Evolutionary conservation across 1,139 yeast species (phyloP), one percentile per base, ranked within the genome.

Genomic region (Suhomyces maxii): DNA sequence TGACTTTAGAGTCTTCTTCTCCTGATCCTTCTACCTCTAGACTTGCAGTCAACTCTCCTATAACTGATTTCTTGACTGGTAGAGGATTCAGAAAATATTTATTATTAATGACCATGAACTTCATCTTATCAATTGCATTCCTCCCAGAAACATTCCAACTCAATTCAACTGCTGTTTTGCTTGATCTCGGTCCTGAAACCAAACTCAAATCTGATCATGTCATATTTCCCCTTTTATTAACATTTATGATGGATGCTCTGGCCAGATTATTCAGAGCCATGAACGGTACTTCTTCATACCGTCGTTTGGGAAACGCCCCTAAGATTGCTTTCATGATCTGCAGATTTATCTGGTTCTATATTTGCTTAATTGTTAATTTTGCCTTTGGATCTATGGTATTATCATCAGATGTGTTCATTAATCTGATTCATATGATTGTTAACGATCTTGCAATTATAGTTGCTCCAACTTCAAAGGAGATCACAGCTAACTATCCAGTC

Each of bases 311-410:
- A 25, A 48, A 48, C 36, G 53, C 52, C 45, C 59, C 59, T 26
- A 40, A 52, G 12, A 36, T 51, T n/a, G 57, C 58, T 7, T 42
- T 49, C 30, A 41, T 59, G 13, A 40, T 60, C 23, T 42, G 57
- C 37, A 52, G 56, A 40, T 63, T 64, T 44, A 52, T 56, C 8
- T 63, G 67, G 67, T 48, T 56, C 33, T 66, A 67, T 50, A 45
- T 57, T 40, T 55, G 63, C 42, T 41, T 56, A 12, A 51, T 64
- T 9, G 36, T 64, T 11, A 28, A 50, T 7, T n/a, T 54, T 7
- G 37, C 59, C 8, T 50, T 54, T 32, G 40, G 46, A 11, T 48
- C 54, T 13, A 41, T 61, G 49, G 43, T 60, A 8, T 43, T 64
- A 10, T 58, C 59, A 32, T 57, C 57, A 33, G 71, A 68, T 48